Base-by-base conservation (phyloP, 2,329 filamentous ascomycete species). In the Monilinia vaccinii-corymbosi region DNA sequence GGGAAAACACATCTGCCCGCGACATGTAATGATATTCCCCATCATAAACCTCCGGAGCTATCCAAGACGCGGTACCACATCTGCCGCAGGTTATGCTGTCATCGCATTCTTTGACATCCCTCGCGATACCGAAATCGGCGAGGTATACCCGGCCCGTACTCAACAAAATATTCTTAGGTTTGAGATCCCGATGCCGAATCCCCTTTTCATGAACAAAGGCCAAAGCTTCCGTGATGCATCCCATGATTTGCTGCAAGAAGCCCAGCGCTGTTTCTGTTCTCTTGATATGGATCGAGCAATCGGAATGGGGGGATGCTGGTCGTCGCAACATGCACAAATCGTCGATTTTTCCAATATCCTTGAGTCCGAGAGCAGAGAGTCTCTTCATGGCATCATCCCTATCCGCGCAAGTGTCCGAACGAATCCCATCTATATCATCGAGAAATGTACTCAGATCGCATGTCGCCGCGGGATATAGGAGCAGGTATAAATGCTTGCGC, bases 41-140 rank as follows among this genome's bases (percentile, higher is more conserved):
- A 5, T 67, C 67, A 28, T 72, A 68, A 0, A 77, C 71, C 63
- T 80, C 77, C 0, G 78, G 77, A 0, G 77, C 76, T 13, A 73
- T 73, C 76, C 77, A 80, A 51, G 73, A 76, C 21, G 72, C 72
- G 0, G 77, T 78, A 4, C 74, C 73, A 11, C 31, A 60, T 50
- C 69, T 60, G 0, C 74, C 75, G 34, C 74, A 72, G 0, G 76
- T 79, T 58, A 74, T 77, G 8, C 76, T 78, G 52, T 76, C 72
- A 11, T 78, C 76, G 28, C 73, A 72, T 46, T 74, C 74, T 52
- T 73, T 74, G 16, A 79, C 76, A 52, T 79, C 77, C 56, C 73
- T 71, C 14, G 78, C 76, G 28, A 79, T 78, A 40, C 77, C 78
- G 69, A 79, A 79, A 65, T 79, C 78, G 25, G 77, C 75, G 16